These are phyloP conservation scores for Trichoderma parareesei DNA, from an alignment of 495 filamentous ascomycete species.

Conservation along the genomic window DNA sequence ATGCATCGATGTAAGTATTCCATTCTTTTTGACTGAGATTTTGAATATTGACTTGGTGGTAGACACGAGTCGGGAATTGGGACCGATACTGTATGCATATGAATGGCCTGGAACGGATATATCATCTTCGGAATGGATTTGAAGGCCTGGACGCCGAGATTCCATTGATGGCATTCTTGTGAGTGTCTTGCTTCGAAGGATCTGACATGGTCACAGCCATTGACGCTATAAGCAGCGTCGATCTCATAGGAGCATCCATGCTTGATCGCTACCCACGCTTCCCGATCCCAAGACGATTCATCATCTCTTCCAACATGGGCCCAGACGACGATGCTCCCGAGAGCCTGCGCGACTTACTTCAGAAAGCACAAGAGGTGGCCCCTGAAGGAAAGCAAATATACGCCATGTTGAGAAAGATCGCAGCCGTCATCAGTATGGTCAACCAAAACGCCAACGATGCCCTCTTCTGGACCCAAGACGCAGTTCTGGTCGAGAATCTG, in stretches of 20 bases:
- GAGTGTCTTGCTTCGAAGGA: not conserved
- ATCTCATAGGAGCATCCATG: constrained; percentile 2
- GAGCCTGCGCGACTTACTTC: not conserved
- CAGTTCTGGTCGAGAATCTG: not conserved
- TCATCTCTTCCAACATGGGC: not conserved
- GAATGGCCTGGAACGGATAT: constrained; percentile 5
- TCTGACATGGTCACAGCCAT: not conserved
- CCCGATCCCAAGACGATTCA: not conserved
- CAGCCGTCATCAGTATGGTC: not conserved
- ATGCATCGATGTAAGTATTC: not conserved
- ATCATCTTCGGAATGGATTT: not conserved
- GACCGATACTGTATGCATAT: not conserved
- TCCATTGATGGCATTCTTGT: not conserved
- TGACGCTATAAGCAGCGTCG: not conserved
- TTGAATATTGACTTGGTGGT: too few species aligned
- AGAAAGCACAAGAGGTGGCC: not conserved
- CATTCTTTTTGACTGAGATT: not conserved
- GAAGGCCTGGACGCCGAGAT: not conserved
- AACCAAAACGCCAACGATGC: not conserved
- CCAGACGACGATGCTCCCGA: not conserved
- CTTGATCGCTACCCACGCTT: not conserved
- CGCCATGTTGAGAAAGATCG: not conserved
- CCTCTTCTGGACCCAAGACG: not conserved
- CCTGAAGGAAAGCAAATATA: not conserved
- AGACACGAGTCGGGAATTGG: constrained; percentile 1